Evolutionary conservation across 148 eudicot genomes (phyloP), one percentile per base, ranked within the genome.

Genomic region (Rhododendron henanense): DNA sequence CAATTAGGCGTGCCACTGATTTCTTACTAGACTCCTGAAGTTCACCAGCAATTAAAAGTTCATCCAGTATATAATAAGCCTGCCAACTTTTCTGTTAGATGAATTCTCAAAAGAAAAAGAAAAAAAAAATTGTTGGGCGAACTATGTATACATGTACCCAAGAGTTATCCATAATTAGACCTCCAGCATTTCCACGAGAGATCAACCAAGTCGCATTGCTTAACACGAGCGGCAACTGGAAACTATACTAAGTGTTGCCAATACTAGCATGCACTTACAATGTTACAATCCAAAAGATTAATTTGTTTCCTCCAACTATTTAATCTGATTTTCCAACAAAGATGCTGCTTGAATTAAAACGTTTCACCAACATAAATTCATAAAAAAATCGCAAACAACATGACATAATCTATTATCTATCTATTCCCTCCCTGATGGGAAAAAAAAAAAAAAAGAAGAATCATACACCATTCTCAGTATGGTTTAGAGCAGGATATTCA

Each of bases 11-110:
- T 33, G 93, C 94, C 87, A 96, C 94, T 41, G 97, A 89, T 88
- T 94, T 96, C 96, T 96, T 96, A 92, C 98, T 96, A 2, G 98
- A 91, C 85, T 96, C 99, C 92, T 95, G 99, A 87, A 96, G 93
- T 89, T 96, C 99, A 67, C 98, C 99, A 85, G 99, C 99, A 78
- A 95, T 95, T 81, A 96, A 85, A 84, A 96, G 89, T 90, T 96
- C 99, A 33, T 96, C 99, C 84, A 96, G 90, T 89, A 94, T 92
- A 84, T 92, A 96, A 85, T 95, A 96, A 75, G 99, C 98, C 98
- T 96, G 89, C 87, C 86, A 89, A 61, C 19, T 14, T 63, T 39
- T 41, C 31, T 5, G 50, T 79, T 44, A 55, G 84, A 79, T 44
- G 33, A 85, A 57, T 71, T 82, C 45, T 57, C 33, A 81, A 59